phyloP scores from a whole-genome alignment of 768 basidiomycete genomes.

The Tricholoma matsutake region DNA sequence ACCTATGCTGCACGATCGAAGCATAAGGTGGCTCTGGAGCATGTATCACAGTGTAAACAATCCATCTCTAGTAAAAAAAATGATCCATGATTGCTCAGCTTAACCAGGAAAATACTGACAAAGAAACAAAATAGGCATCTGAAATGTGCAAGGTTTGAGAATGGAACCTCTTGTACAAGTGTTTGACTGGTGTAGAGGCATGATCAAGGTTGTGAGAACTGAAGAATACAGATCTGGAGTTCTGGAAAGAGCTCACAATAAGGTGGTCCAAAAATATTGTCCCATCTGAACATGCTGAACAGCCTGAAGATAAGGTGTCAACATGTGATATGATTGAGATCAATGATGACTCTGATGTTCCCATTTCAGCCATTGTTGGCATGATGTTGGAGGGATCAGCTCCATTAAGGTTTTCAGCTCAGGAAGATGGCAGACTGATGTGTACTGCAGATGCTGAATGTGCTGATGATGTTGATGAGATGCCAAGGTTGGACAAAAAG shows the following conservation, averaged over 20 bases:
- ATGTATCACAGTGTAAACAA: background rate
- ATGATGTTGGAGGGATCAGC: background rate
- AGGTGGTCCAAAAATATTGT: background rate
- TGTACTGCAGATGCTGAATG: background rate
- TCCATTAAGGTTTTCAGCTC: background rate
- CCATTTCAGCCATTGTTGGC: background rate
- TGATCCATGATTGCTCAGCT: too few species aligned
- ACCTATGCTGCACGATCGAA: background rate
- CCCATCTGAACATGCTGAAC: background rate
- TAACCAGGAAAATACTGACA: too few species aligned
- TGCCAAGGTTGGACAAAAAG: too few species aligned
- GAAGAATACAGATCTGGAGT: background rate
- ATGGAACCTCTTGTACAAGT: conserved; percentile 2
- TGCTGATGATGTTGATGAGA: background rate
- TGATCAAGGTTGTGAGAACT: background rate
- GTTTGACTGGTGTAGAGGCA: background rate
- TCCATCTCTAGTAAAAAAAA: background rate
- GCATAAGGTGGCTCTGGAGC: background rate
- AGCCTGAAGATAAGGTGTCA: background rate
- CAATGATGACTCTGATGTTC: background rate
- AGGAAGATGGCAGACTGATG: background rate
- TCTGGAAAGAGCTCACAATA: background rate
- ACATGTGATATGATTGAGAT: background rate
- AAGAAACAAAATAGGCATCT: background rate
- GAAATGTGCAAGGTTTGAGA: background rate